Conservation (phyloP, 78 protist genomes). For the Chrysochromulina tobinii region DNA sequence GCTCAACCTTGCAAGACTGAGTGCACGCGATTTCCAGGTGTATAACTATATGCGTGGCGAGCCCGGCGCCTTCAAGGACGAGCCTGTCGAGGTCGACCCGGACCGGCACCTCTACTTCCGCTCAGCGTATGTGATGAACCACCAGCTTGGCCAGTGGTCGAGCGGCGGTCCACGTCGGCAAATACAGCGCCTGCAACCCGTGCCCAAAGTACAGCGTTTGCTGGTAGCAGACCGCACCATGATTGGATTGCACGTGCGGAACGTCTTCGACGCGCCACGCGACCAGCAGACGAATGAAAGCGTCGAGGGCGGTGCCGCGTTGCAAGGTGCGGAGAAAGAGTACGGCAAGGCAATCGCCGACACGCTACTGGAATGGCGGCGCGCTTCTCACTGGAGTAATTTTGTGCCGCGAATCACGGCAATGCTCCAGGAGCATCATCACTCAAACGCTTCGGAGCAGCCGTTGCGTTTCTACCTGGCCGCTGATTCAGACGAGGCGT, state of each 20-base stretch:
- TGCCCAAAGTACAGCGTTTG: background rate
- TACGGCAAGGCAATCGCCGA: background rate
- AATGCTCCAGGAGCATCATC: background rate
- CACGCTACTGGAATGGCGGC: background rate
- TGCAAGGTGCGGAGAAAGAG: background rate
- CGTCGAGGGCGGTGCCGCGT: background rate
- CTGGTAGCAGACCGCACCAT: background rate
- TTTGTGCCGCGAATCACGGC: background rate
- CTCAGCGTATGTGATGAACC: slow-evolving; percentile 4
- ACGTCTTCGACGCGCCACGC: background rate
- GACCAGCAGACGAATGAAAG: background rate
- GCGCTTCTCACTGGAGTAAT: background rate
- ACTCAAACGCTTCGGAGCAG: background rate
- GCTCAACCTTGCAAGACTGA: background rate
- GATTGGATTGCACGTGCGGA: background rate
- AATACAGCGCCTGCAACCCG: background rate
- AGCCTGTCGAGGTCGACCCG: background rate
- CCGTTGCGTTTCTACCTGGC: slow-evolving; percentile 4
- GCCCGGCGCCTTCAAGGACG: slow-evolving; percentile 19
- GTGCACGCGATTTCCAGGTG: background rate
- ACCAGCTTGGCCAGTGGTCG: background rate
- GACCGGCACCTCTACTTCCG: background rate
- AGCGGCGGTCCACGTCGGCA: background rate
- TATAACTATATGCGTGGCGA: slow-evolving; percentile 12
- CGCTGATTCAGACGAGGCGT: slow-evolving; percentile 1